A percentile compares a stretch with the other conserved stretches of the same genome.
These are phyloP conservation scores for Guillardia theta DNA, from an alignment of 78 protist species.

Conservation along the genomic window DNA sequence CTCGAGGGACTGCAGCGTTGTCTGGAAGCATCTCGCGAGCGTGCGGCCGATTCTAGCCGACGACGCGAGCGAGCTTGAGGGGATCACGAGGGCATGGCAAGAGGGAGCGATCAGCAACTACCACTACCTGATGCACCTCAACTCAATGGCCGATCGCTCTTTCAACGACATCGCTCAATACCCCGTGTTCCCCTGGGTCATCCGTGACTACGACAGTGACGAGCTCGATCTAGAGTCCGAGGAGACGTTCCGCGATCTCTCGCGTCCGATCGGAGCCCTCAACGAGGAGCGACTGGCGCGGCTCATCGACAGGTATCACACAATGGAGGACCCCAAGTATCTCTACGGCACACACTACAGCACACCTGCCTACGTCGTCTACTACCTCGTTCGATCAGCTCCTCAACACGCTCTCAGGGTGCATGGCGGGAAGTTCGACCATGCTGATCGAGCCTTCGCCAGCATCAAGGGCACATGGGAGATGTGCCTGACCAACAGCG, in stretches of 20 bases:
- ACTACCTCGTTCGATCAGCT: conserved; percentile 78
- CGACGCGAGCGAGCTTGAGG: not conserved
- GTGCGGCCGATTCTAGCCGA: not conserved
- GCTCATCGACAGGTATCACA: not conserved
- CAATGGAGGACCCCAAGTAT: conserved; percentile 49
- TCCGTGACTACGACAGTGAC: not conserved
- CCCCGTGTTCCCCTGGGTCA: not conserved
- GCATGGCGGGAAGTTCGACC: conserved; percentile 9
- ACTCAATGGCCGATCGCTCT: conserved; percentile 81
- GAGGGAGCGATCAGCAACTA: not conserved
- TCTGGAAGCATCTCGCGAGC: not conserved
- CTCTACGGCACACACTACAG: conserved; percentile 95
- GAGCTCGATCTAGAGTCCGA: conserved; percentile 67
- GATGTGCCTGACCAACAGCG: no score
- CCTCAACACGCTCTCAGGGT: not conserved
- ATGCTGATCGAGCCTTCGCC: not conserved
- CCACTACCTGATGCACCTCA: conserved; percentile 59
- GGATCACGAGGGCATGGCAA: not conserved
- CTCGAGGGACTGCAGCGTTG: not conserved
- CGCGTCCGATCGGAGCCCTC: conserved; percentile 80
- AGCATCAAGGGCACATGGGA: not conserved
- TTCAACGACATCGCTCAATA: conserved; percentile 75
- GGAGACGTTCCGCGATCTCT: conserved; percentile 76
- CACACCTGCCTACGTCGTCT: conserved; percentile 74
- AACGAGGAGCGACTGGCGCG: not conserved